phyloP scores from a whole-genome alignment of 768 basidiomycete species.

The Dendrothele bispora region DNA sequence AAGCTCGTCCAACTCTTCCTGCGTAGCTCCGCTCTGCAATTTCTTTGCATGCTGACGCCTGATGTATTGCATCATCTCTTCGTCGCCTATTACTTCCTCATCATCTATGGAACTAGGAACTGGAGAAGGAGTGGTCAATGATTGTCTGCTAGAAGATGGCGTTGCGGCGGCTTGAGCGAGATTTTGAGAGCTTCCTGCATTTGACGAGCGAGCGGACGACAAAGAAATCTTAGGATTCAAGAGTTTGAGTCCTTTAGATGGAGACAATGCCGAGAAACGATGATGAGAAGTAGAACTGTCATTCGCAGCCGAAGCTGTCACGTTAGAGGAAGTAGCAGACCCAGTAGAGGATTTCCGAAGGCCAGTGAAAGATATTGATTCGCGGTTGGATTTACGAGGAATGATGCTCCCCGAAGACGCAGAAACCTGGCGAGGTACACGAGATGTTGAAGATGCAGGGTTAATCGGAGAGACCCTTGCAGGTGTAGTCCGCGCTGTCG shows the following conservation, averaged over 20 bases:
- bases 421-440: constrained; percentile 66
- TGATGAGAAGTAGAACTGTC: constrained; percentile 43
- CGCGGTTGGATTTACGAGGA: constrained; percentile 70
- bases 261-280: constrained; percentile 81
- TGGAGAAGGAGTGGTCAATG: constrained; percentile 84
- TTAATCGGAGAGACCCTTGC: constrained; percentile 63
- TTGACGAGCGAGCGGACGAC: constrained; percentile 55
- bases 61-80: constrained; percentile 96
- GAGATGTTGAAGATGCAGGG: constrained; percentile 44
- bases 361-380: constrained; percentile 76
- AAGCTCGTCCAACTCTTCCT: constrained; percentile 85
- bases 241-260: constrained; percentile 81
- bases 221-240: constrained; percentile 77
- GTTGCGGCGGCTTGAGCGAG: constrained; percentile 53
- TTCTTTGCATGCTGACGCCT: constrained; percentile 88
- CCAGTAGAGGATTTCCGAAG: constrained; percentile 82
- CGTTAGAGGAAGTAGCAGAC: constrained; percentile 57
- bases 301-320: constrained; percentile 34
- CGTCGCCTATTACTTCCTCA: constrained; percentile 86
- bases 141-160: constrained; percentile 72
- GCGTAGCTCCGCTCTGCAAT: constrained; percentile 76
- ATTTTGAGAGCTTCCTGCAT: constrained; percentile 48
- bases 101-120: constrained; percentile 77
- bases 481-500: constrained; percentile 51
- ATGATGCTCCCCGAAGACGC: constrained; percentile 47